Percentiles rank a stretch among this genome's conserved stretches.
phyloP scores from a whole-genome alignment of 768 basidiomycete species.

The Termitomyces sp. region DNA sequence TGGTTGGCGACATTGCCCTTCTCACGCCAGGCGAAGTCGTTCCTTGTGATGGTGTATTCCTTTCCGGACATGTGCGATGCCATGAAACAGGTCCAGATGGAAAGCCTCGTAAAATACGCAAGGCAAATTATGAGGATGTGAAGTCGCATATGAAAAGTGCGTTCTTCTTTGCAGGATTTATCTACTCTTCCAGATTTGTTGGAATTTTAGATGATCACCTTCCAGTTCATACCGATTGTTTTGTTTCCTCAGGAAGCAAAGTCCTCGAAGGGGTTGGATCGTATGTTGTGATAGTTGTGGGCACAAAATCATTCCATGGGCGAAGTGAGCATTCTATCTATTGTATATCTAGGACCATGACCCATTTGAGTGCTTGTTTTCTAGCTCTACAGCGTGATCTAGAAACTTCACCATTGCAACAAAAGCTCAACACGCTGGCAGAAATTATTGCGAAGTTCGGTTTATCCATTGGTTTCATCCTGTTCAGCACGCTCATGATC shows the following conservation, averaged over 20 bases:
- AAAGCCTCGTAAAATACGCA: slow-evolving; percentile 93
- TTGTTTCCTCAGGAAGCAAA: slow-evolving; percentile 86
- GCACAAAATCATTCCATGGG: slow-evolving; percentile 90
- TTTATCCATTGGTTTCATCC: slow-evolving; percentile 13
- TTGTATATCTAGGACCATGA: neutral
- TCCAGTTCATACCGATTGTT: slow-evolving; percentile 76
- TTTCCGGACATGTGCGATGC: slow-evolving; percentile 88
- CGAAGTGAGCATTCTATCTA: slow-evolving; percentile 45
- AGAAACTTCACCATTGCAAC: slow-evolving; percentile 88
- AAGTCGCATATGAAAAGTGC: slow-evolving; percentile 20
- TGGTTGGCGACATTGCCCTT: slow-evolving; percentile 92
- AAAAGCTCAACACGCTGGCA: slow-evolving; percentile 91
- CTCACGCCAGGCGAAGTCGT: slow-evolving; percentile 96
- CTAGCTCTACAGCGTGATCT: slow-evolving; percentile 79
- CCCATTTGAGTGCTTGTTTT: neutral
- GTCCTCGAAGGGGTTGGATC: slow-evolving; percentile 91
- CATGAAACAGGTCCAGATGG: slow-evolving; percentile 97
- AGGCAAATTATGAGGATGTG: slow-evolving; percentile 60
- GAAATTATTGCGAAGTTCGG: slow-evolving; percentile 94
- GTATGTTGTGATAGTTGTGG: slow-evolving; percentile 91
- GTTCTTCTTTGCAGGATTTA: neutral
- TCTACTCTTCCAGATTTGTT: slow-evolving; percentile 19
- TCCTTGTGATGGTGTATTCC: slow-evolving; percentile 93
- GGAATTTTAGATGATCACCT: slow-evolving; percentile 17
- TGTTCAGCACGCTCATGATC: too few relatives aligned